phyloP scores from a whole-genome alignment of 345 rosid species.

The Sapria himalayana region DNA sequence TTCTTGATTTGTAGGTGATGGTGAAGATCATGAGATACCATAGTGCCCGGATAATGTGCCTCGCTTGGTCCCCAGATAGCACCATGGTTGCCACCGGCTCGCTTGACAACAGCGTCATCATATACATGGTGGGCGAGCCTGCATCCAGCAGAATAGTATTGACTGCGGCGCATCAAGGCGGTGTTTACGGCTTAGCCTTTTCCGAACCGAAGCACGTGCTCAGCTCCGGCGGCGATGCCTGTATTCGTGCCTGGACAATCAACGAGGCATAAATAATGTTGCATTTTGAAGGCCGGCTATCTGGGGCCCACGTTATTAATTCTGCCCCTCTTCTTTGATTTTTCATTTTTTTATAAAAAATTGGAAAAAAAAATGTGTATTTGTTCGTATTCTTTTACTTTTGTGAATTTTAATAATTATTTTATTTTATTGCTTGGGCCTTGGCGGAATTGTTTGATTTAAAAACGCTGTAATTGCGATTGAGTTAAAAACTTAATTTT shows the following conservation, averaged over 20 bases:
- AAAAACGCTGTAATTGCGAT: too few relatives aligned
- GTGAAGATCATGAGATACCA: slow-evolving; percentile 80
- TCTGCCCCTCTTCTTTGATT: too few relatives aligned
- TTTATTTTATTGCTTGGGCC: too few relatives aligned
- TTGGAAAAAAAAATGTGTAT: too few relatives aligned
- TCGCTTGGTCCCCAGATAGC: slow-evolving; percentile 79
- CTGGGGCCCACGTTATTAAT: too few relatives aligned
- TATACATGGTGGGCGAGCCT: slow-evolving; percentile 61
- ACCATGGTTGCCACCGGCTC: slow-evolving; percentile 70
- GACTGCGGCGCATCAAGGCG: slow-evolving; percentile 79
- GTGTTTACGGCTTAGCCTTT: slow-evolving; percentile 71
- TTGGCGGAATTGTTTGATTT: too few relatives aligned
- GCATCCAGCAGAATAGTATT: slow-evolving; percentile 48
- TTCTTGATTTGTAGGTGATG: slow-evolving; percentile 38
- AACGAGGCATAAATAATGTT: too few relatives aligned
- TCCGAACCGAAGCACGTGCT: slow-evolving; percentile 34
- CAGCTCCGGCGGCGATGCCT: slow-evolving; percentile 95
- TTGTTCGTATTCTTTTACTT: too few relatives aligned
- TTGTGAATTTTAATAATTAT: too few relatives aligned
- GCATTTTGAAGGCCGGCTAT: too few relatives aligned
- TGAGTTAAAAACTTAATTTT: too few relatives aligned
- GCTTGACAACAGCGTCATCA: slow-evolving; percentile 56
- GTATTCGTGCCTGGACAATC: slow-evolving; percentile 71
- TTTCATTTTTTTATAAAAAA: too few relatives aligned
- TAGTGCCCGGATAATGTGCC: slow-evolving; percentile 67